phyloP scores from a whole-genome alignment of 495 filamentous ascomycete species.

The Hypoxylon perforatum region DNA sequence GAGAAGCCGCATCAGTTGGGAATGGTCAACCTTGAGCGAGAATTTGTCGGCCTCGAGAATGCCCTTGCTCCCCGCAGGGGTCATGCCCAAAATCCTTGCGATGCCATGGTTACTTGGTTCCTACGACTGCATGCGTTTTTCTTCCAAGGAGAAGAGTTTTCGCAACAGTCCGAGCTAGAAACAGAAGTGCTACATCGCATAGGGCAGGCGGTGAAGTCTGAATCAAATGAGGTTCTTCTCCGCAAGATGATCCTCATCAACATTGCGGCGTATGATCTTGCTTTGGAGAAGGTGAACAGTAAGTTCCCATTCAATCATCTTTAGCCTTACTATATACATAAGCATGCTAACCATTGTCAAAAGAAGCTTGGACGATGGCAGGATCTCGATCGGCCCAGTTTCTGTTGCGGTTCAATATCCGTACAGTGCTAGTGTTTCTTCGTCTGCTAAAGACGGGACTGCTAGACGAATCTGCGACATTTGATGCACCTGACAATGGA shows the following conservation, averaged over 20 bases:
- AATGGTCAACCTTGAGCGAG: conserved; percentile 77
- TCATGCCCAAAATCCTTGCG: conserved; percentile 36
- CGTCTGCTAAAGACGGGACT: conserved; percentile 76
- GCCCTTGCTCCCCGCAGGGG: conserved; percentile 36
- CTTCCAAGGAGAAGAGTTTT: conserved; percentile 75
- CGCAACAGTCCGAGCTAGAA: conserved; percentile 84
- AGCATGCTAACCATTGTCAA: conserved; percentile 42
- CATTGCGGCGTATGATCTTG: conserved; percentile 81
- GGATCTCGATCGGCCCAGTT: conserved; percentile 71
- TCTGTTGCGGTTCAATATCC: conserved; percentile 82
- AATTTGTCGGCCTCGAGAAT: conserved; percentile 73
- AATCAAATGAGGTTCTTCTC: conserved; percentile 71
- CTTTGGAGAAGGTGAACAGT: conserved; percentile 70
- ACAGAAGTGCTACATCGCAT: conserved; percentile 84
- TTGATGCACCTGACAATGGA: conserved; percentile 6
- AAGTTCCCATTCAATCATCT: conserved; percentile 43
- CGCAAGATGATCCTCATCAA: conserved; percentile 84
- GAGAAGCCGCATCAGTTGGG: conserved; percentile 79
- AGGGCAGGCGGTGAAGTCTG: conserved; percentile 73
- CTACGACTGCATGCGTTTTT: conserved; percentile 87
- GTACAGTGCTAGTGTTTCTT: conserved; percentile 80
- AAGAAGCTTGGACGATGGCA: conserved; percentile 50
- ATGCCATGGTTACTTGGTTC: conserved; percentile 79
- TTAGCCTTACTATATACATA: not conserved
- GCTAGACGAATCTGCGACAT: conserved; percentile 55